These are phyloP conservation scores for Rhizophagus clarus DNA, from an alignment of 192 early-diverging fungal genomes.

Conservation along the genomic window DNA sequence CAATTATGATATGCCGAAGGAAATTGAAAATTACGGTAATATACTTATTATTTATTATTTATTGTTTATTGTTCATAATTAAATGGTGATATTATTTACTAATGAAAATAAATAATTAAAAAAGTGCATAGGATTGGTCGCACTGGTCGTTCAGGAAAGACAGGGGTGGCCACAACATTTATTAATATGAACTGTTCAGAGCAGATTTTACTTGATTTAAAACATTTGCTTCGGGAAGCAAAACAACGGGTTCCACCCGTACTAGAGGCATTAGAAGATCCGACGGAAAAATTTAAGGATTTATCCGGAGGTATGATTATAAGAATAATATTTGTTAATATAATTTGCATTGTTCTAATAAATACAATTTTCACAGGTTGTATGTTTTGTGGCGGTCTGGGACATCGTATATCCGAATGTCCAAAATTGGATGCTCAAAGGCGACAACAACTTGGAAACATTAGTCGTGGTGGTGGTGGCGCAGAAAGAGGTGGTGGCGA, in stretches of 20 bases:
- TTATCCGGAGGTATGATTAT: constrained; percentile 58
- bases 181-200: constrained; percentile 92
- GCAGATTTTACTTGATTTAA: constrained; percentile 93
- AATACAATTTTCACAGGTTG: constrained; percentile 65
- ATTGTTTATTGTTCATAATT: neutral
- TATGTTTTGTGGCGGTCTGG: constrained; percentile 92
- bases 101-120: neutral
- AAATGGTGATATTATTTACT: constrained; percentile 13
- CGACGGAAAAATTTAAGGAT: constrained; percentile 82
- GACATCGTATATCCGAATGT: constrained; percentile 88
- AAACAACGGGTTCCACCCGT: constrained; percentile 92
- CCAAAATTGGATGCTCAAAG: constrained; percentile 66
- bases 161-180: constrained; percentile 96
- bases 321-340: neutral
- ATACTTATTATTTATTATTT: constrained; percentile 16
- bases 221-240: constrained; percentile 88
- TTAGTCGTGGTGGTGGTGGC: constrained; percentile 29
- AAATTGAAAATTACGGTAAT: constrained; percentile 99
- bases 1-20: constrained; percentile 99
- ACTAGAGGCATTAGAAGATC: constrained; percentile 83
- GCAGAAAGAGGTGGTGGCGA: constrained; percentile 30
- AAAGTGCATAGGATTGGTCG: constrained; percentile 93
- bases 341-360: constrained; percentile 21
- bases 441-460: constrained; percentile 28
- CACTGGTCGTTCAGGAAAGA: constrained; percentile 95